Percentiles rank a stretch among this genome's conserved stretches.
phyloP scores from a whole-genome alignment of 2,329 filamentous ascomycete species.

The Fusarium sulawesiense region DNA sequence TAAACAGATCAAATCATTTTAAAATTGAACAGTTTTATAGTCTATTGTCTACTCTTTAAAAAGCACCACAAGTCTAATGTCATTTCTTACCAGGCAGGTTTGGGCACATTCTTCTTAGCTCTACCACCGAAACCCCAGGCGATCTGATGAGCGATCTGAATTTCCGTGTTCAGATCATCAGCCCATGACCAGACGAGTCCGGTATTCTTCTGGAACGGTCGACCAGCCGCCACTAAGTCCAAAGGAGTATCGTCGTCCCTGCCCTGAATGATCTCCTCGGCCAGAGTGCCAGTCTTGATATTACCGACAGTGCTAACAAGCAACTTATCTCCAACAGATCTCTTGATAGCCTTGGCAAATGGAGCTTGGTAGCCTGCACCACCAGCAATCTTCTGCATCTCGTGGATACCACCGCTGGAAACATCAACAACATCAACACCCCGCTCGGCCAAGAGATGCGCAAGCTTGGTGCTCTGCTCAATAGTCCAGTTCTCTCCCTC shows the following conservation, averaged over 20 bases:
- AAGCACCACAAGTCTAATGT: background rate
- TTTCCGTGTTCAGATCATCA: background rate
- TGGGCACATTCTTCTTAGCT: background rate
- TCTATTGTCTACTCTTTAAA: background rate
- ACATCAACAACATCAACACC: constrained; percentile 83
- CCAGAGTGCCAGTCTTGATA: background rate
- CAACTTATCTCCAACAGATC: background rate
- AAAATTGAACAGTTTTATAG: fast-evolving
- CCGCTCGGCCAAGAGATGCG: constrained; percentile 68
- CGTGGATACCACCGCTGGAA: constrained; percentile 50
- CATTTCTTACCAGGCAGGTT: background rate
- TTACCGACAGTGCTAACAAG: background rate
- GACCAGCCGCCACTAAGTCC: background rate
- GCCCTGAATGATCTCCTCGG: background rate
- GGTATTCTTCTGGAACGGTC: background rate
- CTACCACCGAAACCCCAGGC: background rate
- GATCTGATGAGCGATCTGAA: background rate
- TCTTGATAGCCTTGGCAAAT: background rate
- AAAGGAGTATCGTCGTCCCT: background rate
- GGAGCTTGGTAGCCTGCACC: background rate
- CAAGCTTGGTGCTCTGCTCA: constrained; percentile 72
- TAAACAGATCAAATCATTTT: fast-evolving
- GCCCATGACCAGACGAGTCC: background rate
- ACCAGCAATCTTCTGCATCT: background rate
- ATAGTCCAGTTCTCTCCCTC: constrained; percentile 72